These are phyloP conservation scores for Cercospora sojina DNA, from an alignment of 2,329 filamentous ascomycete species.

Conservation along the genomic window DNA sequence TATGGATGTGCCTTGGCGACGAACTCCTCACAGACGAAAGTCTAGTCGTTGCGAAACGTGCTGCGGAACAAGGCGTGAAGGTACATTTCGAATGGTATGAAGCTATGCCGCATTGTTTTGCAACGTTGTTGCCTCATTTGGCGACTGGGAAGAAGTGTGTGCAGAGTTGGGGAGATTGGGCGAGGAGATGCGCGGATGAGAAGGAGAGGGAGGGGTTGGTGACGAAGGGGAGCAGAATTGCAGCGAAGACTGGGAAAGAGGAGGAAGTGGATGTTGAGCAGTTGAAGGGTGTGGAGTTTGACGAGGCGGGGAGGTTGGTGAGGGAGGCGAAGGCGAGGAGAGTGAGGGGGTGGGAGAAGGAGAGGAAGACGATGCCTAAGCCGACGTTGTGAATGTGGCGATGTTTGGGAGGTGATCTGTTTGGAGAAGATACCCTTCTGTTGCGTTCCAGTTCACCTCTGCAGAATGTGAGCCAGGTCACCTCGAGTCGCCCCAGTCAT, in stretches of 20 bases:
- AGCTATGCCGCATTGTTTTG: conserved; percentile 75
- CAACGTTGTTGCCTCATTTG: conserved; percentile 44
- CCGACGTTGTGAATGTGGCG: conserved; percentile 26
- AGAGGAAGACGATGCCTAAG: conserved; percentile 37
- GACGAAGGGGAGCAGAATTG: conserved; percentile 35
- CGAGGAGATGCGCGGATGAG: conserved; percentile 32
- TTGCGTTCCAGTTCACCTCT: neutral
- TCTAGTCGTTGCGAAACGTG: conserved; percentile 57
- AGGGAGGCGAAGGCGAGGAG: conserved; percentile 35
- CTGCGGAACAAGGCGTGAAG: conserved; percentile 57
- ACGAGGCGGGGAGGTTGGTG: conserved; percentile 33
- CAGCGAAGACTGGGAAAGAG: conserved; percentile 36
- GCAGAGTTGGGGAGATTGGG: conserved; percentile 39
- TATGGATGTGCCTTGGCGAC: conserved; percentile 68
- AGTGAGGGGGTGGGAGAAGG: conserved; percentile 35
- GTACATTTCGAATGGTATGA: conserved; percentile 72
- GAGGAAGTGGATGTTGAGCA: conserved; percentile 29
- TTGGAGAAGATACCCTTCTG: neutral
- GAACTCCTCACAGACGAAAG: conserved; percentile 71
- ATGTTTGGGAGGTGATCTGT: neutral
- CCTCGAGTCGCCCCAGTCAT: neutral
- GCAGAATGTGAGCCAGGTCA: neutral
- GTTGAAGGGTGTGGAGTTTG: conserved; percentile 27
- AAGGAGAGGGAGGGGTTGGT: conserved; percentile 27
- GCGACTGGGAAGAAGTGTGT: conserved; percentile 38